phyloP scores from a whole-genome alignment of 2,329 filamentous ascomycete species.

The Alternaria triticimaculans region DNA sequence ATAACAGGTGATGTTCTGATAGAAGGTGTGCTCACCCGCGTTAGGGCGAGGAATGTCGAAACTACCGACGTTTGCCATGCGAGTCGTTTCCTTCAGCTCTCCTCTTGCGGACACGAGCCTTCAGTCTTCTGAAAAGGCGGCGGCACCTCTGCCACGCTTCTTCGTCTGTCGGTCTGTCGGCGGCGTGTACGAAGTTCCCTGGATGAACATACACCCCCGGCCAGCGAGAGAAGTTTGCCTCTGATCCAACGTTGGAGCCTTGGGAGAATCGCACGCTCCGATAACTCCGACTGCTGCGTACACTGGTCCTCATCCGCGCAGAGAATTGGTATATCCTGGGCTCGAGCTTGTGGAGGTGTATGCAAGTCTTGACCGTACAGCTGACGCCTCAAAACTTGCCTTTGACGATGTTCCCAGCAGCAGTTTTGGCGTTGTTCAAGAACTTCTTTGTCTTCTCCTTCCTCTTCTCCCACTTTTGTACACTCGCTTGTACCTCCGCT shows the following conservation, averaged over 20 bases:
- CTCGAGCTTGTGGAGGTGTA: background rate
- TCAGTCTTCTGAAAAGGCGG: slow-evolving; percentile 19
- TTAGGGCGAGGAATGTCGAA: slow-evolving; percentile 8
- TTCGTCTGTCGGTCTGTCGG: slow-evolving; percentile 13
- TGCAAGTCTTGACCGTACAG: background rate
- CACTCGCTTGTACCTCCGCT: background rate
- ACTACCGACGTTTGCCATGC: slow-evolving; percentile 15
- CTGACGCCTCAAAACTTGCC: background rate
- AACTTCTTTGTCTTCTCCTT: background rate
- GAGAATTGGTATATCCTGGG: background rate
- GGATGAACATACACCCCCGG: slow-evolving; percentile 34
- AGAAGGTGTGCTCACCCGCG: background rate
- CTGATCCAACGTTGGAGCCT: too few species aligned
- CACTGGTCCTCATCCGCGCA: background rate
- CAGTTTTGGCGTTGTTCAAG: background rate
- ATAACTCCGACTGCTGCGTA: slow-evolving; percentile 4
- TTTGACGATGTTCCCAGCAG: background rate
- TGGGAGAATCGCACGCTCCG: slow-evolving; percentile 3
- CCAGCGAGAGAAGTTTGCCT: slow-evolving; percentile 24
- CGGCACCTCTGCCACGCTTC: slow-evolving; percentile 33
- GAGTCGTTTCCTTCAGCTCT: background rate
- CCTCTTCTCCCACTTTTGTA: background rate
- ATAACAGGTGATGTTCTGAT: slow-evolving; percentile 16
- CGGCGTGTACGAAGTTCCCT: slow-evolving; percentile 26
- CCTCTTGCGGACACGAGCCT: background rate